Conservation (phyloP, 495 filamentous ascomycete species). For the Tuber brumale region DNA sequence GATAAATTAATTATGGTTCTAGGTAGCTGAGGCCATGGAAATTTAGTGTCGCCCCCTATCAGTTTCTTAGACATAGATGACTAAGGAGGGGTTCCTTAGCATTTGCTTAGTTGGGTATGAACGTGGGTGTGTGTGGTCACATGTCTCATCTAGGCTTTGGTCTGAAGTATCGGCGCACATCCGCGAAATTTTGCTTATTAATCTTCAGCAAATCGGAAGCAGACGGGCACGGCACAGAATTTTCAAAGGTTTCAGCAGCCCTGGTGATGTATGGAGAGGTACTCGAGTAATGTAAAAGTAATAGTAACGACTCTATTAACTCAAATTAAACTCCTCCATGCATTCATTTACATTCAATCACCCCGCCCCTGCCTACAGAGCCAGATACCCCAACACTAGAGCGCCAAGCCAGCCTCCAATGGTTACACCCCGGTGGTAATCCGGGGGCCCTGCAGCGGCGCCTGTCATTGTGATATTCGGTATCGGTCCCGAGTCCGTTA, state of each 20-base stretch:
- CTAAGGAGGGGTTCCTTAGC: too few species aligned
- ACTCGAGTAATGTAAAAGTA: neutral
- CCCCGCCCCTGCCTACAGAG: neutral
- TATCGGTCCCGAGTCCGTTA: neutral
- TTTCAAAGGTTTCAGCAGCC: too few species aligned
- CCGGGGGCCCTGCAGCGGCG: neutral
- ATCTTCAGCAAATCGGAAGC: too few species aligned
- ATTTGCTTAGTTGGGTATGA: neutral
- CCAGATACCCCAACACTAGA: neutral
- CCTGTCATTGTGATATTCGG: neutral
- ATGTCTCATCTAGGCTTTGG: too few species aligned
- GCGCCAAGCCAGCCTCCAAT: neutral
- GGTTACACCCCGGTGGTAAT: neutral
- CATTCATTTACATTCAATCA: neutral
- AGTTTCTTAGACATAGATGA: too few species aligned
- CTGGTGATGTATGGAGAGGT: too few species aligned
- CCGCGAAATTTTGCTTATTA: too few species aligned
- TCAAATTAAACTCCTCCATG: neutral
- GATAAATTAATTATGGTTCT: neutral
- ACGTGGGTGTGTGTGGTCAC: neutral
- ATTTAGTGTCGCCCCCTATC: too few species aligned
- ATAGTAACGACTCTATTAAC: neutral
- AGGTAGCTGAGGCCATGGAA: too few species aligned
- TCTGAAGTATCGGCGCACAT: too few species aligned
- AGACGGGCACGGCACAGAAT: too few species aligned